Evolutionary conservation across 176 grass and related monocot species (phyloP).

Genomic region (Urochloa ruziziensis): DNA sequence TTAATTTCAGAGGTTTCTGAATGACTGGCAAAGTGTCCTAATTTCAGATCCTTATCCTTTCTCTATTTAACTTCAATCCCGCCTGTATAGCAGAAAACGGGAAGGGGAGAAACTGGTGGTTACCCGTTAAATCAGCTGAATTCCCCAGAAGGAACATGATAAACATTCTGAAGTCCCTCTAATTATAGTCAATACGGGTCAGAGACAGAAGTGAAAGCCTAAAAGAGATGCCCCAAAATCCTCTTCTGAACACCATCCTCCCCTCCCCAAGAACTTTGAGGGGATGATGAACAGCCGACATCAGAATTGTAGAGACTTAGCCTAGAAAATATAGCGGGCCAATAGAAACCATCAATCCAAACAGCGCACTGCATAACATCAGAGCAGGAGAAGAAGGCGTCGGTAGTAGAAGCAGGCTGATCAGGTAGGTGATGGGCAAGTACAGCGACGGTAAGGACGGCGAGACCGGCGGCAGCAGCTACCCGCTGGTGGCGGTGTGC

Average conservation of each 20-base stretch:
- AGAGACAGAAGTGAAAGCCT: conserved; percentile 12
- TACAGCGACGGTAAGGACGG: conserved; percentile 37
- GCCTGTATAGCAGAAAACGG: background rate
- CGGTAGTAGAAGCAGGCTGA: background rate
- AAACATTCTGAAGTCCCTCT: background rate
- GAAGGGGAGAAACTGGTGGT: background rate
- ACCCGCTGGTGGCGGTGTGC: conserved; percentile 73
- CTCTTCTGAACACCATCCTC: background rate
- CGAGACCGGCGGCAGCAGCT: conserved; percentile 29
- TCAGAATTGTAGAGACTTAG: conserved; percentile 15
- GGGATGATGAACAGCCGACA: background rate
- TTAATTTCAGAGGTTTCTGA: background rate
- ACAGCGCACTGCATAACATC: background rate
- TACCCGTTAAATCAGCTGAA: conserved; percentile 19
- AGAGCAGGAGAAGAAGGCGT: conserved; percentile 5
- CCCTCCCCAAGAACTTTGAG: background rate
- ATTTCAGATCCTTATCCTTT: background rate
- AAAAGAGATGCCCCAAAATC: conserved; percentile 25
- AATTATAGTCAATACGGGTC: conserved; percentile 46
- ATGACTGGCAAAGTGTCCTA: background rate
- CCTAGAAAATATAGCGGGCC: background rate
- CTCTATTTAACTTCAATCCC: background rate
- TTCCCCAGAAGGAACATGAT: background rate
- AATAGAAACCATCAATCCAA: background rate
- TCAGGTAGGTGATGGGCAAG: conserved; percentile 46